Base-by-base conservation (phyloP, 306 rosid species). In the Alnus glutinosa region DNA sequence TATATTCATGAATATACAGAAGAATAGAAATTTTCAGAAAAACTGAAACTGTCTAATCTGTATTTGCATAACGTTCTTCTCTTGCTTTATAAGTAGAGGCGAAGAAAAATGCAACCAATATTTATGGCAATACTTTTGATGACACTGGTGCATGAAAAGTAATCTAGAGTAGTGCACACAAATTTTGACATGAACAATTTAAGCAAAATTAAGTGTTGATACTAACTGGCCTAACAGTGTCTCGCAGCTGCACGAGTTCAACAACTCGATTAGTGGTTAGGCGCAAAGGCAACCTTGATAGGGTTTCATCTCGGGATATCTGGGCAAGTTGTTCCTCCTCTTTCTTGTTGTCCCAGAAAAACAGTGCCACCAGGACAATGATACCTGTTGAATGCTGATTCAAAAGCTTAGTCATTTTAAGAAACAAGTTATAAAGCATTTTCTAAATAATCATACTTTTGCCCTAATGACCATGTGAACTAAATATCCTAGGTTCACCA, bases 191-290 rank as follows among this genome's bases (percentile, higher is more conserved):
- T 6, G 16, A 73, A 52, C 10, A 32, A 16, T 12, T 7, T 5
- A 28, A 51, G 9, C 13, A 61, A 78, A 58, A 67, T 14, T 47
- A 58, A 50, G 76, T 18, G 73, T 15, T 39, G 66, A 81, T 78
- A 89, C 98, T 87, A 59, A 95, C 97, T 50, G 99, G 99, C 81
- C 99, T 85, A 81, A 85, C 96, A 77, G 89, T 91, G 85, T 95
- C 97, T 69, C 98, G 88, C 77, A 95, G 94, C 88, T 91, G 99
- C 84, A 95, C 97, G 23, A 95, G 99, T 85, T 95, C 99, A 84
- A 95, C 96, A 75, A 95, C 71, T 64, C 98, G 97, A 83, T 95
- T 91, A 66, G 99, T 93, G 88, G 99, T 91, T 77, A 95, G 97
- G 81, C 93, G 96, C 86, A 95, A 77, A 76, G 99, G 99, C 91